Percentiles rank a stretch among this genome's conserved stretches.
These are phyloP conservation scores for Amanita pseudoporphyria DNA, from an alignment of 768 basidiomycete genomes.

Conservation along the genomic window DNA sequence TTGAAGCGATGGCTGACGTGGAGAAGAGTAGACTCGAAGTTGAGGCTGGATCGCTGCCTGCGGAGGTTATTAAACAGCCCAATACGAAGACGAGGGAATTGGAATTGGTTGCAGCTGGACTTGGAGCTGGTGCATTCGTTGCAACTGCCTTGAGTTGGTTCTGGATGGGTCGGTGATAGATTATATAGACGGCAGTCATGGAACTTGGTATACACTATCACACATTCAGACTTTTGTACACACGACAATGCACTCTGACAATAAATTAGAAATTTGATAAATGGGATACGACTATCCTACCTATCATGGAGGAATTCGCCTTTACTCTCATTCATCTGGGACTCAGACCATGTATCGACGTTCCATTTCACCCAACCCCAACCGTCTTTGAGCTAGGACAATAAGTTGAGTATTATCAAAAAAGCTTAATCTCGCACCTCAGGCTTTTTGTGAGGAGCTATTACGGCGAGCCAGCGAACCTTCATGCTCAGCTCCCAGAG, in stretches of 20 bases:
- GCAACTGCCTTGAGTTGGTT: slow-evolving; percentile 24
- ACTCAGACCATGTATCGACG: slow-evolving; percentile 33
- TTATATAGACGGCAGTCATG: not conserved
- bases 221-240: slow-evolving; percentile 35
- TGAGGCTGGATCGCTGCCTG: not conserved
- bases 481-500: slow-evolving; percentile 56
- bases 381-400: slow-evolving; percentile 45
- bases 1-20: slow-evolving; percentile 7
- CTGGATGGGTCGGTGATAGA: slow-evolving; percentile 19
- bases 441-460: slow-evolving; percentile 72
- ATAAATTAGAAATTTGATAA: not conserved
- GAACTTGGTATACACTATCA: slow-evolving; percentile 5
- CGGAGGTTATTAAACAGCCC: not conserved
- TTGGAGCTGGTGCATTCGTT: slow-evolving; percentile 26
- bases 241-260: slow-evolving; percentile 41
- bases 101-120: slow-evolving; percentile 20
- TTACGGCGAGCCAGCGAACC: slow-evolving; percentile 53
- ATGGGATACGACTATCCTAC: slow-evolving; percentile 15
- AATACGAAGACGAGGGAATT: slow-evolving; percentile 11
- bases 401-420: not conserved
- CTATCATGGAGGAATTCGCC: slow-evolving; percentile 43
- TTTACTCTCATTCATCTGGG: slow-evolving; percentile 27
- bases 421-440: slow-evolving; percentile 32
- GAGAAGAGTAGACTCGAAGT: slow-evolving; percentile 2
- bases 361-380: slow-evolving; percentile 66